phyloP scores from a whole-genome alignment of 2,329 filamentous ascomycete species.

The Meredithiella fracta region DNA sequence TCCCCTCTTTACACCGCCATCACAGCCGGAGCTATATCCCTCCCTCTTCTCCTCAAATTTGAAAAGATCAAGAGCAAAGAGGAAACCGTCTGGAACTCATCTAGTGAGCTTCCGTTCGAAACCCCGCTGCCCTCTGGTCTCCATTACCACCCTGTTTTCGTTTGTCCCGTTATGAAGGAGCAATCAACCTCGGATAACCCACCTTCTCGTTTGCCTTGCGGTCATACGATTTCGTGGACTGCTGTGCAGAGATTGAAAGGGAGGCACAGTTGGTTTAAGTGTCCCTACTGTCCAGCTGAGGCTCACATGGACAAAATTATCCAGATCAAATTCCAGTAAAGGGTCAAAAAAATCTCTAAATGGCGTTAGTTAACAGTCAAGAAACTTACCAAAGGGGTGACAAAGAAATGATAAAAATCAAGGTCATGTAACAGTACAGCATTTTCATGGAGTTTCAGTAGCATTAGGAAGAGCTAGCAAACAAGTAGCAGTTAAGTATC shows the following conservation, averaged over 20 bases:
- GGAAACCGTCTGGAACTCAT: conserved; percentile 86
- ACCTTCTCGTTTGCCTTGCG: conserved; percentile 91
- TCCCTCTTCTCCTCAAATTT: conserved; percentile 78
- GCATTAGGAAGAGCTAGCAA: too few relatives aligned
- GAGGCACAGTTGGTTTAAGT: conserved; percentile 63
- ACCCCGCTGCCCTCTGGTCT: conserved; percentile 42
- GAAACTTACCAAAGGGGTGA: too few relatives aligned
- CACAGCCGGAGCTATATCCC: conserved; percentile 79
- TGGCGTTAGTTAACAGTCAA: too few relatives aligned
- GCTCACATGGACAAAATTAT: conserved; percentile 60
- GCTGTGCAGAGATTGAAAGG: conserved; percentile 67
- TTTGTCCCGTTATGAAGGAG: conserved; percentile 92
- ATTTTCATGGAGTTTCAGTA: too few relatives aligned
- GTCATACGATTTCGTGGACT: conserved; percentile 81
- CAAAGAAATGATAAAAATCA: too few relatives aligned
- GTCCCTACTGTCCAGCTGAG: conserved; percentile 85
- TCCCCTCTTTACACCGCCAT: conserved; percentile 86
- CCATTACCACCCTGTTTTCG: conserved; percentile 90
- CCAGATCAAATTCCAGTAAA: conserved; percentile 47
- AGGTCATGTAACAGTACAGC: too few relatives aligned
- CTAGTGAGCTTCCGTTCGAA: conserved; percentile 74
- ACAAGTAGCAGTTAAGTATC: too few relatives aligned
- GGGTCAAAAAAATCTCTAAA: too few relatives aligned
- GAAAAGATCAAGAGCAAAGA: conserved; percentile 67
- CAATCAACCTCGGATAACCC: conserved; percentile 87